phyloP scores from a whole-genome alignment of 352 stramenopile species.

The Globisporangium perplexum region DNA sequence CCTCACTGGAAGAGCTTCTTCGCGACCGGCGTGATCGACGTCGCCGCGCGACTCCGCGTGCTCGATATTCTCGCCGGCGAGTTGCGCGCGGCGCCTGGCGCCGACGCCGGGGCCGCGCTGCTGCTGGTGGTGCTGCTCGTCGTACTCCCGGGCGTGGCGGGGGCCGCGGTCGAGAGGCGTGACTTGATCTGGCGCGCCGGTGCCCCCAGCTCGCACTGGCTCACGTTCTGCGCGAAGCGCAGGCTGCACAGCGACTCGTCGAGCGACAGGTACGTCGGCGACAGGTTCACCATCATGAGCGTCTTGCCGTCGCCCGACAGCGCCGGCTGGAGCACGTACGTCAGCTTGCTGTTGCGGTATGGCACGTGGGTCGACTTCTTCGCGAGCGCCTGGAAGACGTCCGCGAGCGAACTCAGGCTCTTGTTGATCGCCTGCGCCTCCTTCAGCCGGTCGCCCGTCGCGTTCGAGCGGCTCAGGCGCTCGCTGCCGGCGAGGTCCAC shows the following conservation, averaged over 20 bases:
- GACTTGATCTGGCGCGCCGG: slow-evolving; percentile 88
- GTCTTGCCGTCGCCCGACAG: slow-evolving; percentile 99
- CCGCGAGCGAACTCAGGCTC: slow-evolving; percentile 95
- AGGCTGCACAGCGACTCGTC: slow-evolving; percentile 98
- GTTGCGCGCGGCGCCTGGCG: slow-evolving; percentile 7
- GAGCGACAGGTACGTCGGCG: slow-evolving; percentile 91
- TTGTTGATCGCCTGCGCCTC: slow-evolving; percentile 99
- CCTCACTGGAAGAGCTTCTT: slow-evolving; percentile 32
- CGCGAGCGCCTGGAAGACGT: slow-evolving; percentile 98
- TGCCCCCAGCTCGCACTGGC: slow-evolving; percentile 95
- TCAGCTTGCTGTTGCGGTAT: slow-evolving; percentile 99
- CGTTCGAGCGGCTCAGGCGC: slow-evolving; percentile 91
- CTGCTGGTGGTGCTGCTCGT: slow-evolving; percentile 12
- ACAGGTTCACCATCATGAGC: slow-evolving; percentile 99
- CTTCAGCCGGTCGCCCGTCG: slow-evolving; percentile 91
- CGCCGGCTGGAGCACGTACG: slow-evolving; percentile 97
- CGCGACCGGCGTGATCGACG: slow-evolving; percentile 20
- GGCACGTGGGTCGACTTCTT: slow-evolving; percentile 95
- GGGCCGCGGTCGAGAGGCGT: slow-evolving; percentile 13
- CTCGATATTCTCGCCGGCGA: slow-evolving; percentile 16
- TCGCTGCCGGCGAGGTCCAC: slow-evolving; percentile 94
- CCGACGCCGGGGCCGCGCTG: slow-evolving; percentile 1
- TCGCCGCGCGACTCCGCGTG: slow-evolving; percentile 3
- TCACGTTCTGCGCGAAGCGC: slow-evolving; percentile 96
- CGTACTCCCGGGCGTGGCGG: slow-evolving; percentile 7